Percentiles rank a stretch among this genome's conserved stretches.
These are phyloP conservation scores for Mimosa bimucronata DNA, from an alignment of 306 rosid species.

Conservation along the genomic window DNA sequence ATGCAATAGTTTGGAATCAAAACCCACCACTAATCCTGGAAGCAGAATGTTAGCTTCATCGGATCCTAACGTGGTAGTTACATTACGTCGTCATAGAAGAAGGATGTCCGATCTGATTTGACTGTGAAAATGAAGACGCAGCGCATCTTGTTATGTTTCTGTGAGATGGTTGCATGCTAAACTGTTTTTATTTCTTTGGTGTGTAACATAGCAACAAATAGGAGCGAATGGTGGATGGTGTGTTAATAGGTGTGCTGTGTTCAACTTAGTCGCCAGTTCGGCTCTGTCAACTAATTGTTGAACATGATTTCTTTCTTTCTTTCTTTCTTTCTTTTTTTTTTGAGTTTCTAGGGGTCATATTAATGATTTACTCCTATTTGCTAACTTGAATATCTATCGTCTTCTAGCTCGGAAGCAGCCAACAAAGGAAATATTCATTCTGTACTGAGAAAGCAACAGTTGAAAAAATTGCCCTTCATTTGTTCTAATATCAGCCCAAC, in stretches of 20 bases:
- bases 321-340: neutral
- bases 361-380: slow-evolving; percentile 25
- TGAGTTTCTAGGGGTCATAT: slow-evolving; percentile 35
- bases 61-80: slow-evolving; percentile 62
- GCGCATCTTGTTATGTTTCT: slow-evolving; percentile 14
- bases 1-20: slow-evolving; percentile 54
- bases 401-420: neutral
- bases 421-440: neutral
- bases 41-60: slow-evolving; percentile 61
- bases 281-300: slow-evolving; percentile 41
- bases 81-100: slow-evolving; percentile 68
- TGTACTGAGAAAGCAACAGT: neutral
- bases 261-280: slow-evolving; percentile 34
- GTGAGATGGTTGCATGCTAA: slow-evolving; percentile 32
- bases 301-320: neutral
- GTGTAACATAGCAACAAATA: slow-evolving; percentile 26
- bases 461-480: neutral
- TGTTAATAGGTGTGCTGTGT: slow-evolving; percentile 35
- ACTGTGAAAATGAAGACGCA: neutral
- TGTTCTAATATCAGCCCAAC: neutral
- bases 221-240: slow-evolving; percentile 14
- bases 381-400: neutral
- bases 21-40: slow-evolving; percentile 40
- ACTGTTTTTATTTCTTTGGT: neutral
- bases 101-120: slow-evolving; percentile 72